Evolutionary conservation across 352 stramenopile species (phyloP).

Genomic region (Phytophthora multivora): DNA sequence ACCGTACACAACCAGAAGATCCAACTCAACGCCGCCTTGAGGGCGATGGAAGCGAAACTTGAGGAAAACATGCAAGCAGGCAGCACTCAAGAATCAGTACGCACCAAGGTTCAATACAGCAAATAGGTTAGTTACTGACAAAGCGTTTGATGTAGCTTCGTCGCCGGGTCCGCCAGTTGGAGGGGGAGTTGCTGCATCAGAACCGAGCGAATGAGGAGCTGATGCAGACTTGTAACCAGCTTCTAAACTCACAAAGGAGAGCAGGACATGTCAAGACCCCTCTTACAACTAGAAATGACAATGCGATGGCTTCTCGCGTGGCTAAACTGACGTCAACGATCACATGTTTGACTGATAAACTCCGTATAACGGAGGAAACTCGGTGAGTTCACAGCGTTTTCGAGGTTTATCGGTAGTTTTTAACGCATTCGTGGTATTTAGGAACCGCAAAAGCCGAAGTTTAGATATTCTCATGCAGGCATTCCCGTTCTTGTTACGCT

Average conservation of each 20-base stretch:
- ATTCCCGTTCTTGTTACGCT: slow-evolving; percentile 50
- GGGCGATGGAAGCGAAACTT: slow-evolving; percentile 50
- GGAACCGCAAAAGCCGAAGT: slow-evolving; percentile 48
- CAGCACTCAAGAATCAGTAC: slow-evolving; percentile 15
- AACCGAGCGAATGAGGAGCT: slow-evolving; percentile 37
- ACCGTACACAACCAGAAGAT: slow-evolving; percentile 57
- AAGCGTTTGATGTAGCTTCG: slow-evolving; percentile 30
- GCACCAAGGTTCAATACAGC: neutral
- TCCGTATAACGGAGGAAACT: slow-evolving; percentile 41
- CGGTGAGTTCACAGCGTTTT: slow-evolving; percentile 26
- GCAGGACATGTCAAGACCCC: slow-evolving; percentile 1
- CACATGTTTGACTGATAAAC: slow-evolving; percentile 35
- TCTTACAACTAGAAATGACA: slow-evolving; percentile 1
- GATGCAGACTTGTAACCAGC: slow-evolving; percentile 39
- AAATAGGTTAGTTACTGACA: neutral
- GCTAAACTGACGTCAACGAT: slow-evolving; percentile 28
- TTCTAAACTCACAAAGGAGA: slow-evolving; percentile 22
- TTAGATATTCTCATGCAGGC: slow-evolving; percentile 50
- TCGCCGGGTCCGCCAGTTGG: slow-evolving; percentile 44
- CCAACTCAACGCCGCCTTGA: slow-evolving; percentile 44
- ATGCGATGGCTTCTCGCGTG: slow-evolving; percentile 12
- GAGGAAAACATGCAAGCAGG: slow-evolving; percentile 33
- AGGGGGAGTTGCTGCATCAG: slow-evolving; percentile 45
- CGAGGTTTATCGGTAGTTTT: neutral
- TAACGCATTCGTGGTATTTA: slow-evolving; percentile 20